A percentile compares a stretch with the other conserved stretches of the same genome.
phyloP scores from a whole-genome alignment of 192 early-diverging fungal genomes.

The Thamnidium elegans region DNA sequence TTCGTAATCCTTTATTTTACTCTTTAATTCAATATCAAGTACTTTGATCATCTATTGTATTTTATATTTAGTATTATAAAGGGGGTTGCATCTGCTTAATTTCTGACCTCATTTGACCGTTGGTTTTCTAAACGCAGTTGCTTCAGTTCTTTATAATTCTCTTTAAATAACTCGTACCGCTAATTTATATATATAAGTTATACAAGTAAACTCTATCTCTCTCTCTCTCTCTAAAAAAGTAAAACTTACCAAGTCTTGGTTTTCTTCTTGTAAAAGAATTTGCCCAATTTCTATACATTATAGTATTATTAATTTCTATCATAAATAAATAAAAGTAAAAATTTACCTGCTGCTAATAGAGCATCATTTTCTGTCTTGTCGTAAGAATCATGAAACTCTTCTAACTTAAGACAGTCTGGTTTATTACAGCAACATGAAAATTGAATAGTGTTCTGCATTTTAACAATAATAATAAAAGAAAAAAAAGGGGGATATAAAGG shows the following conservation, averaged over 20 bases:
- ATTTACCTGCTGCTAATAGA: conserved; percentile 15
- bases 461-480: not conserved
- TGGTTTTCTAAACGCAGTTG: not conserved
- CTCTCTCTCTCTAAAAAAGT: too few species aligned
- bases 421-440: conserved; percentile 13
- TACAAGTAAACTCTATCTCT: not conserved
- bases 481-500: not conserved
- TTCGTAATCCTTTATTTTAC: not conserved
- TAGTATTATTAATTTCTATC: not conserved
- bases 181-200: conserved; percentile 2
- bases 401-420: not conserved
- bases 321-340: too few species aligned
- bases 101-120: conserved; percentile 1
- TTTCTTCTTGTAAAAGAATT: conserved; percentile 1
- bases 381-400: conserved; percentile 10
- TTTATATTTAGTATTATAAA: too few species aligned
- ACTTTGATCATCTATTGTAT: too few species aligned
- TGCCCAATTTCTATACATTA: conserved; percentile 2
- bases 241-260: not conserved
- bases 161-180: conserved; percentile 7
- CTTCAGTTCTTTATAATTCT: conserved; percentile 2
- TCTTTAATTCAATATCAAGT: not conserved
- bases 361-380: conserved; percentile 8
- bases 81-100: too few species aligned
- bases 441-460: not conserved